A percentile compares a stretch with the other conserved stretches of the same genome.
phyloP scores from a whole-genome alignment of 2,329 filamentous ascomycete species.

The Pseudopithomyces chartarum region DNA sequence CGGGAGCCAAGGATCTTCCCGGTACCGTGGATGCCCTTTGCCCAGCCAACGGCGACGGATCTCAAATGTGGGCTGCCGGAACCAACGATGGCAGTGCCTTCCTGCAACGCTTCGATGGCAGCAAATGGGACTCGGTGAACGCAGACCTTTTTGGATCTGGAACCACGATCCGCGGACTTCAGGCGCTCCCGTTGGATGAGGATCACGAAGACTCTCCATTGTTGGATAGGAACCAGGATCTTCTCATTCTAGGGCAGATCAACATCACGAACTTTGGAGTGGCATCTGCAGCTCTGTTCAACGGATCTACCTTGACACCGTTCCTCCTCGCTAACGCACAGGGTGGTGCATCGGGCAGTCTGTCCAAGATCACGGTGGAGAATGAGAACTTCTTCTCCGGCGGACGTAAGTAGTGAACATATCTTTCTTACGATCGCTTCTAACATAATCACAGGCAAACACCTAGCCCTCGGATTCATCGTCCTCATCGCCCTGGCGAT shows the following conservation, averaged over 20 bases:
- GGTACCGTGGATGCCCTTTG: constrained; percentile 80
- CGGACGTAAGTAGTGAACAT: constrained; percentile 57
- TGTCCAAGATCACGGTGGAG: constrained; percentile 83
- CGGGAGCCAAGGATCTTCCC: constrained; percentile 69
- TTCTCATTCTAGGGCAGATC: constrained; percentile 86
- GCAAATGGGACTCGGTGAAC: constrained; percentile 69
- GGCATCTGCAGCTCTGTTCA: constrained; percentile 84
- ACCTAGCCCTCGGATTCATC: constrained; percentile 75
- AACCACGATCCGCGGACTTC: constrained; percentile 77
- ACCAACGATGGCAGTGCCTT: constrained; percentile 72
- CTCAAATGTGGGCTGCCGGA: constrained; percentile 83
- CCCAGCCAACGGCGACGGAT: constrained; percentile 71
- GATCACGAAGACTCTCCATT: constrained; percentile 69
- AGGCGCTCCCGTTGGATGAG: constrained; percentile 75
- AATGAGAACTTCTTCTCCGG: constrained; percentile 75
- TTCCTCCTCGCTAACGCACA: constrained; percentile 75
- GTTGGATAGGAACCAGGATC: constrained; percentile 68
- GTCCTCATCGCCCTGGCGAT: constrained; percentile 82
- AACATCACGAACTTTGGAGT: constrained; percentile 76
- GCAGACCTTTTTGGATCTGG: constrained; percentile 60
- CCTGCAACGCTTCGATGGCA: constrained; percentile 81
- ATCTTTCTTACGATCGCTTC: not conserved
- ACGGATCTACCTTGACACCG: constrained; percentile 77
- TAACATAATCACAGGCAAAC: constrained; percentile 49
- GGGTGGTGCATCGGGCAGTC: constrained; percentile 70